phyloP scores from a whole-genome alignment of 1,284 basidiomycete genomes.

The Marasmius fiardii region DNA sequence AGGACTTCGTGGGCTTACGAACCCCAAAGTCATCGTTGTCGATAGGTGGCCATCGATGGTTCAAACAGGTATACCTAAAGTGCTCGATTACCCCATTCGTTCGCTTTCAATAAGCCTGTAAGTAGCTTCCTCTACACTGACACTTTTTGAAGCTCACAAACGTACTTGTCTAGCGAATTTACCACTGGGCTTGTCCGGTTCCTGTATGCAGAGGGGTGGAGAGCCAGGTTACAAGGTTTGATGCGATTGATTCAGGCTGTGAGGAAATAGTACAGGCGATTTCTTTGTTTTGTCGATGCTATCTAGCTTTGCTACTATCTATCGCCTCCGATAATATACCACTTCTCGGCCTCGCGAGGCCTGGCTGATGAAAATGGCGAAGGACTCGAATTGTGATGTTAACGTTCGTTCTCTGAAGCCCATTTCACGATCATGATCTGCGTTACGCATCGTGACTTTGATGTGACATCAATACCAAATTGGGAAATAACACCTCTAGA shows the following conservation, averaged over 20 bases:
- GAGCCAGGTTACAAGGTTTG: conserved; percentile 55
- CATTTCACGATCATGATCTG: too few relatives aligned
- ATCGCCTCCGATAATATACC: background rate
- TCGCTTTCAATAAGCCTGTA: conserved; percentile 80
- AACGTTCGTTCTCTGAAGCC: too few relatives aligned
- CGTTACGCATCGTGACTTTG: too few relatives aligned
- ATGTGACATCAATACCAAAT: background rate
- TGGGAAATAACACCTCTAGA: background rate
- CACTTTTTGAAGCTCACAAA: background rate
- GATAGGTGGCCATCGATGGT: conserved; percentile 84
- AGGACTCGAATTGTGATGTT: too few relatives aligned
- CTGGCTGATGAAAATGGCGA: background rate
- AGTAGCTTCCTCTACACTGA: conserved; percentile 29
- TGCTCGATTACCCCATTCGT: conserved; percentile 85
- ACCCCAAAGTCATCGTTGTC: conserved; percentile 81
- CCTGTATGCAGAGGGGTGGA: conserved; percentile 72
- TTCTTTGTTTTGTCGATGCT: background rate
- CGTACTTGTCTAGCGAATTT: conserved; percentile 62
- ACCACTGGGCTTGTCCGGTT: conserved; percentile 70
- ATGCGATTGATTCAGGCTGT: conserved; percentile 30
- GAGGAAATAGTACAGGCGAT: conserved; percentile 22
- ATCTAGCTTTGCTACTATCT: background rate
- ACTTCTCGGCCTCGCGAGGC: background rate
- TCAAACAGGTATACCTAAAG: conserved; percentile 83
- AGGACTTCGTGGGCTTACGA: conserved; percentile 84